Conservation (phyloP, 2,329 filamentous ascomycete species). For the Fusarium sp. region DNA sequence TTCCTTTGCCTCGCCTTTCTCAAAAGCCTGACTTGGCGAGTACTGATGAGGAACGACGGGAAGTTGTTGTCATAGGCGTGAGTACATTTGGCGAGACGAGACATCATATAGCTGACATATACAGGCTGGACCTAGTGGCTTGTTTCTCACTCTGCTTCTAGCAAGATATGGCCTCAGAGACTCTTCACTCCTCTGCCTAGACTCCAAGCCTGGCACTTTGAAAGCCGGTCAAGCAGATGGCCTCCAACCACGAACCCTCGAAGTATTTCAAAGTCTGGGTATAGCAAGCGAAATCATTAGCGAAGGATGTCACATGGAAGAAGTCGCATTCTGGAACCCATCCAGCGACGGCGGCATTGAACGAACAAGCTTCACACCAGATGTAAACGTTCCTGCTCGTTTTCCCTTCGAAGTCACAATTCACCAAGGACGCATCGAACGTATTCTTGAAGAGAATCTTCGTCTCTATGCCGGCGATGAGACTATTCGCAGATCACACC, state of each 20-base stretch:
- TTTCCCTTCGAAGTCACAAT: slow-evolving; percentile 17
- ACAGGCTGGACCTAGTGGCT: slow-evolving; percentile 14
- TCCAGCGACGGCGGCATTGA: slow-evolving; percentile 1
- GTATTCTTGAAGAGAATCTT: slow-evolving; percentile 20
- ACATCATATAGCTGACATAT: rapidly evolving
- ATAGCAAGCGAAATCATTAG: slow-evolving; percentile 21
- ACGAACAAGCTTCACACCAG: slow-evolving; percentile 9
- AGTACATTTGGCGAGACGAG: rapidly evolving
- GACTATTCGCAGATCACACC: slow-evolving; percentile 6
- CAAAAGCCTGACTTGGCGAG: background rate
- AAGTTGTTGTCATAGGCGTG: slow-evolving; percentile 18
- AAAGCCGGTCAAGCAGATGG: slow-evolving; percentile 25
- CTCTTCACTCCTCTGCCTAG: slow-evolving; percentile 2
- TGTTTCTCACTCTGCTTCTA: slow-evolving; percentile 9
- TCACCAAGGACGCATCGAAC: slow-evolving; percentile 21
- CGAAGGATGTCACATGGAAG: slow-evolving; percentile 26
- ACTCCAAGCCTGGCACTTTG: slow-evolving; percentile 12
- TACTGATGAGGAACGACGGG: background rate
- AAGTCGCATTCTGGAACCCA: slow-evolving; percentile 26
- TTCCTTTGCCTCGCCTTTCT: slow-evolving; percentile 11
- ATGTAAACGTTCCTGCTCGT: slow-evolving; percentile 15
- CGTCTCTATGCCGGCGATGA: background rate
- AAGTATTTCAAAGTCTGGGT: slow-evolving; percentile 18
- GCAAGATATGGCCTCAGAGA: slow-evolving; percentile 14
- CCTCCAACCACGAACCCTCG: slow-evolving; percentile 17